Base-by-base conservation (phyloP, 2,329 filamentous ascomycete species). In the Colletotrichum sp. region DNA sequence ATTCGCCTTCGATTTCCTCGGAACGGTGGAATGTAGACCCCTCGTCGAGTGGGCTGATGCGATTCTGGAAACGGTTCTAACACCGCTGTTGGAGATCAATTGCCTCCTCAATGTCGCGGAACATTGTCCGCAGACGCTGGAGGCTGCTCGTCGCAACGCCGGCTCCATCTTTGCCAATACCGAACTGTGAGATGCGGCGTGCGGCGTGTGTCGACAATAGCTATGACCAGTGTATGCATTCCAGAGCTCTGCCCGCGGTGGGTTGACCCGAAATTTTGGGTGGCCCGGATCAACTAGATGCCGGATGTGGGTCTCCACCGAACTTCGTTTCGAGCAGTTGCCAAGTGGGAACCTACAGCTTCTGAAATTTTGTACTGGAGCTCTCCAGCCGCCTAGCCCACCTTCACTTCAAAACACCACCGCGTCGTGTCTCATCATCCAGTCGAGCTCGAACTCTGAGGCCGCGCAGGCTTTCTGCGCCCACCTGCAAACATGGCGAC, bases 401-500 rank as follows among this genome's bases (percentile, higher is more conserved):
- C 55, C 39, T 75, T 70, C 71, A 69, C 25, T 70, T 68, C 70
- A 39, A 70, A 70, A 65, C 52, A 76, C 34, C 64, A 75, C 62
- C 74, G 71, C 77, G 60, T 73, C 61, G 48, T 74, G 71, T 55
- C 39, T 75, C 39, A 27, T 22, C 43, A 71, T 75, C 48, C 25
- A 74, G 43, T 71, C 66, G 71, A 75, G 71, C 71, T 76, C 74
- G 52, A 75, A 76, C 76, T 79, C 76, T 78, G 82, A 78, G 83
- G 86, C 87, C 86, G 86, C 86, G 87, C 88, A 87, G 88, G 87
- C 86, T 86, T 82, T 83, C 87, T 88, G 87, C 87, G 87, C 85
- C 83, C 82, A 85, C 82, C 82, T 82, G 85, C 82, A 83, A 90
- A 83, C 84, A 98, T 98, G 97, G 96, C 97, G 88, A 98, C 96